Evolutionary conservation across 2,329 filamentous ascomycete genomes (phyloP).

Genomic region (Trichoderma koningiopsis): DNA sequence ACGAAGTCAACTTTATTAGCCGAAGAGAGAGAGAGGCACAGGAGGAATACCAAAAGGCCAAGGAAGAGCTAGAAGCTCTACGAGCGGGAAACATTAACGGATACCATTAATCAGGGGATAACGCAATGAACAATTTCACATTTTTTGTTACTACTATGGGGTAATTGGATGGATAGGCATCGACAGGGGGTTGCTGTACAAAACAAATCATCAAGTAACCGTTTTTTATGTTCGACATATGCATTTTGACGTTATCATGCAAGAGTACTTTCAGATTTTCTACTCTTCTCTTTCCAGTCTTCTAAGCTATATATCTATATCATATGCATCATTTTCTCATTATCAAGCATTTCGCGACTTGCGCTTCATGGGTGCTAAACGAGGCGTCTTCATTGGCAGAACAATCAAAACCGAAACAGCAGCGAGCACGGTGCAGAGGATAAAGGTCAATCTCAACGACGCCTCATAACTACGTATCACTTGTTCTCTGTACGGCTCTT

Average conservation of each 20-base stretch:
- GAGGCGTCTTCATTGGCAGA: conserved; percentile 56
- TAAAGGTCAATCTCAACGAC: conserved; percentile 52
- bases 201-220: conserved; percentile 12
- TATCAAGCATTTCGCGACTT: conserved; percentile 6
- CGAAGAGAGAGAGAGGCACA: conserved; percentile 87
- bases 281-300: not conserved
- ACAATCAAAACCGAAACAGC: conserved; percentile 51
- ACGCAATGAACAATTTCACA: not conserved
- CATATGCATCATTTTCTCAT: not conserved
- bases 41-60: conserved; percentile 75
- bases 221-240: conserved; percentile 1
- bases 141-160: not conserved
- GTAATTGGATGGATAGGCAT: conserved; percentile 20
- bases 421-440: conserved; percentile 49
- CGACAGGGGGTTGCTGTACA: conserved; percentile 8
- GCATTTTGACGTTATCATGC: not conserved
- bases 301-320: not conserved
- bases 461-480: conserved; percentile 58
- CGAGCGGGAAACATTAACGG: conserved; percentile 41
- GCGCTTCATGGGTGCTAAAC: conserved; percentile 48
- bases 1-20: conserved; percentile 81
- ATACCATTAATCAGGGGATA: conserved; percentile 38
- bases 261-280: not conserved
- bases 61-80: conserved; percentile 74
- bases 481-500: conserved; percentile 52